phyloP scores from a whole-genome alignment of 352 stramenopile species.

The Globisporangium canariense region DNA sequence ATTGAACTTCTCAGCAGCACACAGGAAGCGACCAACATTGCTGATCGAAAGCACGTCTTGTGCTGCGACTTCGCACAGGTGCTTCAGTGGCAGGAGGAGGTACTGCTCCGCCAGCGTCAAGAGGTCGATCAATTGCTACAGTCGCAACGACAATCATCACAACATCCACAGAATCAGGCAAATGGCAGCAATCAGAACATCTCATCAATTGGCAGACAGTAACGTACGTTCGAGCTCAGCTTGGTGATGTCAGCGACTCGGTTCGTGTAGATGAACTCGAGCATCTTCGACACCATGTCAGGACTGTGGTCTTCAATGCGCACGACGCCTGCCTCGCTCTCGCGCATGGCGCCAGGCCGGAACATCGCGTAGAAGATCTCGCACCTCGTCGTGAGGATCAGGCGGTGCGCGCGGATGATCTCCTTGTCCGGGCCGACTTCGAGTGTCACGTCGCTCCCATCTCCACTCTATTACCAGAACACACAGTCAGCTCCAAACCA shows the following conservation, averaged over 20 bases:
- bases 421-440: conserved; percentile 66
- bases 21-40: conserved; percentile 77
- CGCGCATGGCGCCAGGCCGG: conserved; percentile 75
- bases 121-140: conserved; percentile 83
- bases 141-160: conserved; percentile 4
- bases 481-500: conserved; percentile 1
- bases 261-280: conserved; percentile 93
- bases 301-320: conserved; percentile 75
- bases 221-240: conserved; percentile 65
- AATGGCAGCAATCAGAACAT: neutral
- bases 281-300: conserved; percentile 88
- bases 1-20: conserved; percentile 80
- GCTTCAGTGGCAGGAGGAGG: conserved; percentile 66
- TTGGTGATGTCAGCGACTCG: conserved; percentile 75
- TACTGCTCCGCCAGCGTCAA: conserved; percentile 82
- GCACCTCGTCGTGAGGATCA: conserved; percentile 80
- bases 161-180: neutral
- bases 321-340: conserved; percentile 80
- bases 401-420: conserved; percentile 56
- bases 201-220: neutral
- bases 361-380: conserved; percentile 92
- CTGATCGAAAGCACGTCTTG: conserved; percentile 65
- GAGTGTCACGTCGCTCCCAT: conserved; percentile 67
- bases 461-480: conserved; percentile 35
- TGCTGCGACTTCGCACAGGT: conserved; percentile 74